These are phyloP conservation scores for Coniella lustricola DNA, from an alignment of 2,329 filamentous ascomycete species.

Conservation along the genomic window DNA sequence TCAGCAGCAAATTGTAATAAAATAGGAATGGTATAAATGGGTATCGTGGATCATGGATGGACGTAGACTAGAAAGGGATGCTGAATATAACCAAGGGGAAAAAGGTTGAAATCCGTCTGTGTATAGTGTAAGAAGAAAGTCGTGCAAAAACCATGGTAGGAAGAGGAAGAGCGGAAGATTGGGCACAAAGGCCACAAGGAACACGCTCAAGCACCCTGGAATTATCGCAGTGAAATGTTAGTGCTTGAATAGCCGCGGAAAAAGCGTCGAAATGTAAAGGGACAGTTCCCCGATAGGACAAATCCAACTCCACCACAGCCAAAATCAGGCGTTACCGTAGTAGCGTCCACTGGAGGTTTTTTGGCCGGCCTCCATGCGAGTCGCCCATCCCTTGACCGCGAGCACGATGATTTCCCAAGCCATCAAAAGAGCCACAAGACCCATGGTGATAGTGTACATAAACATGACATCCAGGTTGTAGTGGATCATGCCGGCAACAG, in stretches of 20 bases:
- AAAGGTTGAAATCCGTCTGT: background rate
- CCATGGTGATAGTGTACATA: slow-evolving; percentile 82
- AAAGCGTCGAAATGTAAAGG: too few relatives aligned
- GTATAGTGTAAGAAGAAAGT: background rate
- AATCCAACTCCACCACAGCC: too few relatives aligned
- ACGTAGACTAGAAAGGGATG: slow-evolving; percentile 1
- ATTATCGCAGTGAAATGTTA: too few relatives aligned
- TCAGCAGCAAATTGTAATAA: background rate
- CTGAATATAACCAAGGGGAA: background rate
- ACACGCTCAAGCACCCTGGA: too few relatives aligned
- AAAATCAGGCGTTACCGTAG: slow-evolving; percentile 1
- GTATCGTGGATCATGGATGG: slow-evolving; percentile 14
- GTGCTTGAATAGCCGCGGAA: too few relatives aligned
- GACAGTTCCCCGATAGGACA: too few relatives aligned
- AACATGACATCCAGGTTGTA: slow-evolving; percentile 86
- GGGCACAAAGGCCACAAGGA: too few relatives aligned
- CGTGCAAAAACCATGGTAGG: background rate
- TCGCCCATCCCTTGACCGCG: slow-evolving; percentile 82
- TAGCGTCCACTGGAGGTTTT: slow-evolving; percentile 5
- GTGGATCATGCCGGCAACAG: slow-evolving; percentile 67
- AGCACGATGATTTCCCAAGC: slow-evolving; percentile 73
- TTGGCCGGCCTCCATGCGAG: slow-evolving; percentile 36
- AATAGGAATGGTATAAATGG: slow-evolving; percentile 11
- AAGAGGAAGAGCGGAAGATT: too few relatives aligned
- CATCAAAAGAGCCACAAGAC: slow-evolving; percentile 75